Base-by-base conservation (phyloP, 2,329 filamentous ascomycete species). In the Claviceps monticola region DNA sequence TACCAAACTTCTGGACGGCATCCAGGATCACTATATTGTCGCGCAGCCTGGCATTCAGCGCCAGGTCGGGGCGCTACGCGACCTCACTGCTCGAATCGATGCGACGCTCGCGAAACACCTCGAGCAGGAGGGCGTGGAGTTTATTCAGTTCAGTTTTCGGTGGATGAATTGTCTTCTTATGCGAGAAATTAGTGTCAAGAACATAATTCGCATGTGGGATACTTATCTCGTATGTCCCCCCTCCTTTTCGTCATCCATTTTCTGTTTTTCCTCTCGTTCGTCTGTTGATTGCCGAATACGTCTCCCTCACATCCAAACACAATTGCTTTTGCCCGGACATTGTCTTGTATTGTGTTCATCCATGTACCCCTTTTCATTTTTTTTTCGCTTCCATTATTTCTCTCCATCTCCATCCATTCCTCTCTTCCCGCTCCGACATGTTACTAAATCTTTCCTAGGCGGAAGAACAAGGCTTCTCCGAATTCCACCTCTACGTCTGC, bases 101-200 rank as follows among this genome's bases (percentile, higher is more conserved):
- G 79, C 80, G 29, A 78, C 76, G 3, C 72, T 98, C 47, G 88
- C 90, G 3, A 93, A 86, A 60, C 93, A 98, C 64, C 74, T 98
- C 42, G 88, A 96, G 64, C 79, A 79, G 23, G 89, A 97, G 67
- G 84, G 89, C 36, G 88, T 98, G 29, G 93, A 98, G 65, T 98
- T 98, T 63, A 98, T 98, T 62, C 93, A 98, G 64, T 98, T 98
- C 70, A 96, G 89, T 68, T 98, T 98, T 66, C 79, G 93, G 52
- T 98, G 93, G 93, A 98, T 98, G 93, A 98, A 98, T 63, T 98
- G 93, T 67, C 79, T 98, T 50, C 74, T 98, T 57, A 98, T 98
- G 93, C 80, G 93, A 56, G 93, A 98, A 70, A 86, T 98, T 57
- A 95, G 86, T 64, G 91, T 98, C 53, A 87, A 84, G 66, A 97